Percentiles rank a stretch among this genome's conserved stretches.
Conservation (phyloP, 805 yeast genomes). For the Sugiyamaella mastotermitis region DNA sequence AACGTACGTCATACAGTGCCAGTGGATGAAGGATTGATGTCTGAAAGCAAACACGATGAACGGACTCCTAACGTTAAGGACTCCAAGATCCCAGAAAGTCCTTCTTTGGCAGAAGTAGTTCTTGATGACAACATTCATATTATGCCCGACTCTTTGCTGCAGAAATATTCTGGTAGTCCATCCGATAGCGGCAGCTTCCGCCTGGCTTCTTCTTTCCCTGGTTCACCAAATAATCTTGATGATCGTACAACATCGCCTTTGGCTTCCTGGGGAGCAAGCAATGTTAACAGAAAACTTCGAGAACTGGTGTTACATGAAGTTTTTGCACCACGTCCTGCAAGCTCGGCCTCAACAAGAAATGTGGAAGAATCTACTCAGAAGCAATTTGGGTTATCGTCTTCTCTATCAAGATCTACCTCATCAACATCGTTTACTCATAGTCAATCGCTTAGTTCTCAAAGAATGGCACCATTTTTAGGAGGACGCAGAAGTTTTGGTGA, state of each 20-base stretch:
- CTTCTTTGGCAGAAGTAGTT: slow-evolving; percentile 66
- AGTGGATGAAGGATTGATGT: slow-evolving; percentile 3
- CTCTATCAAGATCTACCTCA: slow-evolving; percentile 2
- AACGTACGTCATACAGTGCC: slow-evolving; percentile 70
- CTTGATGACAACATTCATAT: slow-evolving; percentile 89
- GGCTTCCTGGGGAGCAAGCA: slow-evolving; percentile 50
- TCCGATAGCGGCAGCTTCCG: slow-evolving; percentile 18
- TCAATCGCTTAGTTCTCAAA: neutral
- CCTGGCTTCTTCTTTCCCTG: slow-evolving; percentile 6
- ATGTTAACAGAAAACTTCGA: slow-evolving; percentile 62
- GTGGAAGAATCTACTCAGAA: too few relatives aligned
- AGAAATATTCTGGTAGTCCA: slow-evolving; percentile 47
- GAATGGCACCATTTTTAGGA: neutral
- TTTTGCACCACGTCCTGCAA: slow-evolving; percentile 42
- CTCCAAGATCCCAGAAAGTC: slow-evolving; percentile 14
- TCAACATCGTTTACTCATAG: slow-evolving; percentile 1
- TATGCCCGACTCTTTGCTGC: slow-evolving; percentile 74
- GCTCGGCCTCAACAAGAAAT: neutral
- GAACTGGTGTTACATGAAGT: slow-evolving; percentile 70
- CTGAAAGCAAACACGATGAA: slow-evolving; percentile 12
- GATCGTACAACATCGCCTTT: slow-evolving; percentile 22
- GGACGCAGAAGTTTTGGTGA: neutral
- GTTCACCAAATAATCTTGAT: slow-evolving; percentile 1
- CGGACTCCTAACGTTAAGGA: slow-evolving; percentile 19
- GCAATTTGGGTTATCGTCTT: slow-evolving; percentile 1